Base-by-base conservation (phyloP, 352 stramenopile genomes). In the Synura sp. region DNA sequence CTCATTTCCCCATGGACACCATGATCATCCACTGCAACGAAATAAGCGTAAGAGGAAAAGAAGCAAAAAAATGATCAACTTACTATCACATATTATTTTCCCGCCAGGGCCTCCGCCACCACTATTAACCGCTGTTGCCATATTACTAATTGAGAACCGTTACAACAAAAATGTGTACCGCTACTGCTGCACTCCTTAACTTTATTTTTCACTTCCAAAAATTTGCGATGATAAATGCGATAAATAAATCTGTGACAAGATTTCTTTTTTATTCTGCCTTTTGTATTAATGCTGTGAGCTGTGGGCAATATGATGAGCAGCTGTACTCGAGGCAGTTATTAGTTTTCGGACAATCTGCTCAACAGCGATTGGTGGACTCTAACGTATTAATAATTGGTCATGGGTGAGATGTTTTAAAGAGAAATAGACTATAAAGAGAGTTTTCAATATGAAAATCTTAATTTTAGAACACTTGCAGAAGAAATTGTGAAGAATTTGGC, bases 51-150 rank as follows among this genome's bases (percentile, higher is more conserved):
- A 69, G 7, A 38, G 25, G 15, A 67, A 9, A 22, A 67, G 53
- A 33, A 9, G 33, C 29, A 25, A 14, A 9, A n/a, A 73, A 14
- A 42, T 22, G 38, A 41, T 19, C 9, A 42, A 73, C 57, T 53
- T 75, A 75, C 63, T 75, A 22, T 75, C 63, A 22, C 63, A 75
- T 53, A 75, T 49, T 12, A 75, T 75, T 55, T 75, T 75, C 19
- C 12, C 19, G 7, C 33, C 63, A 14, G 34, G 7, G n/a, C 63
- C 63, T 25, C 63, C 63, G 2, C 2, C 55, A 19, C 55, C 55
- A 35, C 7, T 69, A 69, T 9, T 44, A 9, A 19, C 19, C 38
- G 38, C 38, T 9, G 7, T 44, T 44, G 38, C 38, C 38, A 44
- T 44, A 44, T 44, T 44, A 44, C n/a, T n/a, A n/a, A n/a, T n/a